Evolutionary conservation across 2,329 filamentous ascomycete species (phyloP).

Genomic region (Pseudocercospora macadamiae): DNA sequence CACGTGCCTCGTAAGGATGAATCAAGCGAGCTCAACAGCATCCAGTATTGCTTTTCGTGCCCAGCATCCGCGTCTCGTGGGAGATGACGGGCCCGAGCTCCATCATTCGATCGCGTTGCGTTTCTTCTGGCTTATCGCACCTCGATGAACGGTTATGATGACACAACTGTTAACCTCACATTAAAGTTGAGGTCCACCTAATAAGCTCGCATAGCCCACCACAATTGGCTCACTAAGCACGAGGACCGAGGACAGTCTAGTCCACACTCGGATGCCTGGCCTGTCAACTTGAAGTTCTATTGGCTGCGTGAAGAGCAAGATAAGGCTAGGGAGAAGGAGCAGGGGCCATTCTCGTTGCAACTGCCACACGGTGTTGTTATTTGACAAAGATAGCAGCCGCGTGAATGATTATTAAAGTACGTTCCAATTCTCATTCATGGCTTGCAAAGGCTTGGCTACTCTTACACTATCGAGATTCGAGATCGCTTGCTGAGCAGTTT

Average conservation of each 20-base stretch:
- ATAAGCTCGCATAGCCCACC: neutral
- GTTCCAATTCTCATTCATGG: neutral
- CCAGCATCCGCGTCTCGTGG: constrained; percentile 5
- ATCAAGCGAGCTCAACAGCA: neutral
- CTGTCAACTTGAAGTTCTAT: neutral
- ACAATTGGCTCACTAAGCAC: neutral
- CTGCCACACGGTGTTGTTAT: neutral
- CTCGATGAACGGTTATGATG: neutral
- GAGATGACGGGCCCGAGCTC: neutral
- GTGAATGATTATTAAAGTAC: neutral
- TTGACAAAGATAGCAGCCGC: constrained; percentile 3
- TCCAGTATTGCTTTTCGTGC: neutral
- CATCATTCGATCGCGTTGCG: neutral
- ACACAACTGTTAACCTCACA: neutral
- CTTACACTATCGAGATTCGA: constrained; percentile 2
- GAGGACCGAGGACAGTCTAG: neutral
- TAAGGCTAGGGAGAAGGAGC: neutral
- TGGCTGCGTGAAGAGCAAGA: neutral
- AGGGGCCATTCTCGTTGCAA: neutral
- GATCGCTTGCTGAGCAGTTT: constrained; percentile 3
- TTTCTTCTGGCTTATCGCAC: neutral
- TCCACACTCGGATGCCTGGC: neutral
- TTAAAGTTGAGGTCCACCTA: neutral
- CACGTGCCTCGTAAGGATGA: neutral
- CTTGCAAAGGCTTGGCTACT: constrained; percentile 1